Evolutionary conservation across 225 moss, liverwort and hornwort species (phyloP), one percentile per base, ranked within the genome.

Genomic region (Sphagnum contortum): DNA sequence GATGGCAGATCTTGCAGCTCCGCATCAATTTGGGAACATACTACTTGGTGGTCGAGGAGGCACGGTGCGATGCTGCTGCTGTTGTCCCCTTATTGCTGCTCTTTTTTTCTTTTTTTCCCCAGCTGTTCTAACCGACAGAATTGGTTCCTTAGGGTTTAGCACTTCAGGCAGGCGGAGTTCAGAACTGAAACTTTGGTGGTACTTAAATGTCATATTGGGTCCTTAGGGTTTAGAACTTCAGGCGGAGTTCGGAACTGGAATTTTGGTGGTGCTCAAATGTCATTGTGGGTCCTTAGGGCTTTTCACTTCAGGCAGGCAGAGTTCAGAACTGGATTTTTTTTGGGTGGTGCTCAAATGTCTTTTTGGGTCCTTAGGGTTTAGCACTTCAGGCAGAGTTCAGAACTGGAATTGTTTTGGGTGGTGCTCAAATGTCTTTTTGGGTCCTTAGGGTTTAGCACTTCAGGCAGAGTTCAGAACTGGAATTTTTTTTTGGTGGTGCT

Each of bases 21-120:
- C 83, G 74, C 94, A 95, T 56, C 94, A 95, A 76, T 95, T 89
- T 9, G 86, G 88, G 29, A 91, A 85, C 66, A 95, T 95, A 72
- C 63, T 95, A 49, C 86, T 95, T 6, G 91, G 91, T 9, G 89
- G 94, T 44, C 91, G 94, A 9, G 91, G 94, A 9, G 91, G 94
- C 58, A 79, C 79, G 77, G 80, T 85, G 53, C 4, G 71, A 51
- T 64, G 49, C 4, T 69, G 13, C 8, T 59, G n/a, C 44, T n/a
- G 12, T 60, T 68, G 13, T 4, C 4, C 47, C 48, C 48, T 46
- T 44, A 59, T 50, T 49, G 7, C 29, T 29, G 47, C 1, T 45
- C 7, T 44, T 13, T 49, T 50, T 2, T 48, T 50, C 3, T 11
- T 44, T 13, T 46, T 48, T 48, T 57, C 52, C 44, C 64, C n/a